Percentiles rank a stretch among this genome's conserved stretches.
Evolutionary conservation across 75 land plant genomes (phyloP).

Genomic region (Sequoia sempervirens): DNA sequence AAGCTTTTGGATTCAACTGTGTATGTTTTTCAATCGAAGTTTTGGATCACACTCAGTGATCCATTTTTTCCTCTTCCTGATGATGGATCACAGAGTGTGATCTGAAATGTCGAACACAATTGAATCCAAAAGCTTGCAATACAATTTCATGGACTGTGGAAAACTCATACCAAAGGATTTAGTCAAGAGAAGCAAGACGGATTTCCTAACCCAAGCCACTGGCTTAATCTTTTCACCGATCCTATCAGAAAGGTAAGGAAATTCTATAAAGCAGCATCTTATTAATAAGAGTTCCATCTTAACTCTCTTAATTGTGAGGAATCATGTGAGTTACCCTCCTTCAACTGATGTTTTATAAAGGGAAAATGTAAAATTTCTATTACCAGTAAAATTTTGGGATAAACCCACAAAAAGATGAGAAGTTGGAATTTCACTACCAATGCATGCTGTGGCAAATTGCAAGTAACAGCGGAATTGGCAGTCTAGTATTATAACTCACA

Average conservation of each 20-base stretch:
- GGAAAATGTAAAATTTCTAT: not conserved
- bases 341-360: no score
- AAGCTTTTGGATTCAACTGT: no score
- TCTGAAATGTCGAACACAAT: no score
- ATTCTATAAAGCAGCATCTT: not conserved
- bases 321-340: not conserved
- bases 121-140: no score
- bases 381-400: no score
- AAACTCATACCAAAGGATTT: not conserved
- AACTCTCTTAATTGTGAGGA: not conserved
- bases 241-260: not conserved
- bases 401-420: not conserved
- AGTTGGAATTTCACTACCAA: no score
- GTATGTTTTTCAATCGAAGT: no score
- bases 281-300: not conserved
- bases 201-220: not conserved
- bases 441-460: not conserved
- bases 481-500: not conserved
- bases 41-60: no score
- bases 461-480: not conserved
- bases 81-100: no score
- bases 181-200: not conserved
- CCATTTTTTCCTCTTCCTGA: no score
- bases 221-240: not conserved
- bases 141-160: no score